phyloP scores from a whole-genome alignment of 2,329 filamentous ascomycete species.

The Lecanoromycetidae sp. region DNA sequence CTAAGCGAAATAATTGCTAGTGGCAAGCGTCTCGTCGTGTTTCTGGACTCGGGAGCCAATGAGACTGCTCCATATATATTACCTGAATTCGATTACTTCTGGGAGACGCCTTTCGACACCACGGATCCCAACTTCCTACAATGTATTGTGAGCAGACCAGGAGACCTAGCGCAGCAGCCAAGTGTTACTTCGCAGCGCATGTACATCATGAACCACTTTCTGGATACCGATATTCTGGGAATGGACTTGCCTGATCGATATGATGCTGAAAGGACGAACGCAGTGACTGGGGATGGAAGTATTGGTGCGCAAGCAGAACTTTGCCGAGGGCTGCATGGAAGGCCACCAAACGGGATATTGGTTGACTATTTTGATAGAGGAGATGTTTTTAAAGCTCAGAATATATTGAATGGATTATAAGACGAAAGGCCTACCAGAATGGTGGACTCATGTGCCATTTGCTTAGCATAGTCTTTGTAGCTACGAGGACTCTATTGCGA shows the following conservation, averaged over 20 bases:
- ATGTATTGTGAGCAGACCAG: conserved; percentile 66
- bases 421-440: not conserved
- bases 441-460: not conserved
- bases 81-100: conserved; percentile 77
- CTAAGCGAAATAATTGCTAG: conserved; percentile 61
- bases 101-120: conserved; percentile 81
- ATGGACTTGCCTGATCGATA: conserved; percentile 54
- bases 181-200: conserved; percentile 44
- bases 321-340: conserved; percentile 9
- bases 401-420: conserved; percentile 12
- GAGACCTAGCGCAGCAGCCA: conserved; percentile 43
- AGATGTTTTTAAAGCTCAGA: conserved; percentile 5
- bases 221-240: conserved; percentile 62
- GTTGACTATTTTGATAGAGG: conserved; percentile 15
- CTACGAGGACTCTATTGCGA: not conserved
- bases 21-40: conserved; percentile 61
- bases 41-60: conserved; percentile 75
- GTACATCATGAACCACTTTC: conserved; percentile 82
- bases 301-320: conserved; percentile 6
- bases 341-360: conserved; percentile 11
- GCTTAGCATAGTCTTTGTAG: not conserved
- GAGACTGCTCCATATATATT: conserved; percentile 74
- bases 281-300: conserved; percentile 2
- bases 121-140: conserved; percentile 53
- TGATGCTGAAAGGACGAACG: conserved; percentile 12